Evolutionary conservation across 164 flowering plant species (phyloP).

Genomic region (Stephania cephalantha): DNA sequence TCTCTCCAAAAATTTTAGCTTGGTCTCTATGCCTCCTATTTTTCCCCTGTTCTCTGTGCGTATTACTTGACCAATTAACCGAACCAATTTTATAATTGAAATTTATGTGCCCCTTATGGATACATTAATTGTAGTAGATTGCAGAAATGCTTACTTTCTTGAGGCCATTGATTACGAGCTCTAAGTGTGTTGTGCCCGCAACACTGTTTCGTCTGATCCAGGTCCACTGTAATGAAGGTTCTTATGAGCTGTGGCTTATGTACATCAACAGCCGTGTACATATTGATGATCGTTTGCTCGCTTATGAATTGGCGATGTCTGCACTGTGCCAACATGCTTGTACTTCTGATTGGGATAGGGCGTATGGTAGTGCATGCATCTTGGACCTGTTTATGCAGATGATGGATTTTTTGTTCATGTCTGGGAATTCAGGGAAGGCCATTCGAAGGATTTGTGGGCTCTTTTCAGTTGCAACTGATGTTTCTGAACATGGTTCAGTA

Average conservation of each 20-base stretch:
- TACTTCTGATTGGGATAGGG: constrained; percentile 26
- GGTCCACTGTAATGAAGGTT: constrained; percentile 53
- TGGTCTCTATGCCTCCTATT: too few species aligned
- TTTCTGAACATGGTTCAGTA: constrained; percentile 21
- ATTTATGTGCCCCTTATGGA: too few species aligned
- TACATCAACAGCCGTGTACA: constrained; percentile 69
- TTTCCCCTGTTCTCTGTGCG: too few species aligned
- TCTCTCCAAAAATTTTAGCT: too few species aligned
- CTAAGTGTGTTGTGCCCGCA: constrained; percentile 12
- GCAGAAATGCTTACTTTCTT: too few species aligned
- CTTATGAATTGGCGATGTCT: constrained; percentile 57
- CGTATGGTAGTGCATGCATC: constrained; percentile 59
- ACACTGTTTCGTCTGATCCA: constrained; percentile 33
- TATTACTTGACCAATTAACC: too few species aligned
- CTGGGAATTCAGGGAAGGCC: constrained; percentile 50
- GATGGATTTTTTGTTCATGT: constrained; percentile 59
- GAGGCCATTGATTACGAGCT: too few species aligned
- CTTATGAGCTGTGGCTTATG: constrained; percentile 84
- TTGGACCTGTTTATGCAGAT: constrained; percentile 77
- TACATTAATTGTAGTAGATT: too few species aligned
- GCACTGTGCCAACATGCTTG: constrained; percentile 43
- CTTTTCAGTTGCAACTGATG: constrained; percentile 20
- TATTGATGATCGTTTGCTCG: constrained; percentile 46
- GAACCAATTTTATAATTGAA: too few species aligned
- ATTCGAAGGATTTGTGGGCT: constrained; percentile 37